Evolutionary conservation across 257 asterid species (phyloP).

Genomic region (Echites panduratus): DNA sequence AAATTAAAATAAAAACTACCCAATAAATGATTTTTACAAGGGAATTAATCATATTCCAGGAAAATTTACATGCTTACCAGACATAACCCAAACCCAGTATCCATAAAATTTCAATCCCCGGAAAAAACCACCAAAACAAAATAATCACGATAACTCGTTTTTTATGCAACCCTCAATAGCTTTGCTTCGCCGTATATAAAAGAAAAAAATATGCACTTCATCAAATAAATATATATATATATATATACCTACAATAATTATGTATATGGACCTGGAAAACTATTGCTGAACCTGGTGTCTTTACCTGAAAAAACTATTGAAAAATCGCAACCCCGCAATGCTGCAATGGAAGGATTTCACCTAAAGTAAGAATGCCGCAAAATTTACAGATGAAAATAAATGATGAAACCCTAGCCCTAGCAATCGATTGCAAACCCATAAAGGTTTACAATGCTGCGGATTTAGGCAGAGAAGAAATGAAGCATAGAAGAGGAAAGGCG

Average conservation of each 20-base stretch:
- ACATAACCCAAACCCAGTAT: neutral
- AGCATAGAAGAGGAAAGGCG: neutral
- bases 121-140: neutral
- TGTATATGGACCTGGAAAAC: neutral
- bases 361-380: neutral
- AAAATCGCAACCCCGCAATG: neutral
- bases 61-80: neutral
- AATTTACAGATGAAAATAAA: neutral
- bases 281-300: too few species aligned
- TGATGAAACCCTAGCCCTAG: slow-evolving; percentile 1
- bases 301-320: too few species aligned
- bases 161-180: neutral
- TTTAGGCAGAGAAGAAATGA: neutral
- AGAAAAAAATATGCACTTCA: neutral
- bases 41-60: neutral
- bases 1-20: neutral
- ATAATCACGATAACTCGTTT: neutral
- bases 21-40: neutral
- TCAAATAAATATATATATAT: neutral
- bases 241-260: neutral
- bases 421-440: neutral
- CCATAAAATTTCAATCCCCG: neutral
- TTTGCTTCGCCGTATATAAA: neutral
- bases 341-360: neutral
- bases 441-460: neutral